Base-by-base conservation (phyloP, 2,329 filamentous ascomycete species). In the Purpureocillium lavendulum region DNA sequence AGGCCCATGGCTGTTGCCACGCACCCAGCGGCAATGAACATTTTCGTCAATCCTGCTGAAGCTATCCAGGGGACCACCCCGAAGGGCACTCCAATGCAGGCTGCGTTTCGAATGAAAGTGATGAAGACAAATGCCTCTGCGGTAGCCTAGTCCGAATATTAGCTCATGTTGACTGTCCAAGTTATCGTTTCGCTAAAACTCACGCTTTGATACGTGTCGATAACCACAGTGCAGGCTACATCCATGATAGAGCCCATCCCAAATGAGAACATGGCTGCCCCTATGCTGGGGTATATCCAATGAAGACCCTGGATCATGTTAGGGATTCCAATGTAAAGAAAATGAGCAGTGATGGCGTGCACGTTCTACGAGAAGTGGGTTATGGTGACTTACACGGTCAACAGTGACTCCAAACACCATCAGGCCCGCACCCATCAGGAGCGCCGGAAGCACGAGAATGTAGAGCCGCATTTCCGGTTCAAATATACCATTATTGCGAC, bases 381-480 rank as follows among this genome's bases (percentile, higher is more conserved):
- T 26, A 26, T 26, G 7, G 18, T 24, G 13, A 46, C 59, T 46
- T 47, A 64, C 62, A 15, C 52, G 45, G 11, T 54, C 53, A 3
- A 59, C 49, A 1, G 63, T 65, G 1, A 47, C 48, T 1, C 64
- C 64, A 45, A 65, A 67, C 53, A 67, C 61, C 2, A 61, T 56
- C 3, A 65, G 33, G 0, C 64, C 64, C 3, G 53, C 60, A 4
- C 57, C 50, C 52, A 62, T 55, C 3, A 51, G 29, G 0, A 65
- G 8, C 0, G 58, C 56, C 2, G 62, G 58, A 3, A 55, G n/a
- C 1, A 47, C 28, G 8, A 55, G 39, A 16, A 48, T 32, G 28
- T 57, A 65, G 5, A 69, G 46, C 5, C 66, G 55, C 56, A 68
- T 68, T 43, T 70, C 66, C 0, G 66, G 65, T 44, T 69, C 66